Conservation (phyloP, 495 filamentous ascomycete species). For the Friedmanniomyces simplex region DNA sequence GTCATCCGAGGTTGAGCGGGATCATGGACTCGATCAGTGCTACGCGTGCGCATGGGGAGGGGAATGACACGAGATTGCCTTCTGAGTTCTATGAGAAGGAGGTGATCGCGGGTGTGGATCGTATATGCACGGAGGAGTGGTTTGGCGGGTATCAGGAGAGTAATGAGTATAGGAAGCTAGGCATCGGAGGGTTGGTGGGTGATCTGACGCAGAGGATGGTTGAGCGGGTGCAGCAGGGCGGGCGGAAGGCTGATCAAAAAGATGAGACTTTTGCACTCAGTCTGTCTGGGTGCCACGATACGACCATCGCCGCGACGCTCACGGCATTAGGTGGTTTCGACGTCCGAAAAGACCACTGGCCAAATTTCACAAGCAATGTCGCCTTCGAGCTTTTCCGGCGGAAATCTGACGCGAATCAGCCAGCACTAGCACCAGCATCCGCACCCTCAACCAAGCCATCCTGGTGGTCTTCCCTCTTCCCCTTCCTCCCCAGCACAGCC, state of each 20-base stretch:
- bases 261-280: slow-evolving; percentile 59
- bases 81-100: slow-evolving; percentile 78
- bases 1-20: slow-evolving; percentile 71
- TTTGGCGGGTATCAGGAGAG: slow-evolving; percentile 77
- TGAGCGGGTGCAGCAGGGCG: background rate
- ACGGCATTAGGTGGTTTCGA: slow-evolving; percentile 65
- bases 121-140: slow-evolving; percentile 85
- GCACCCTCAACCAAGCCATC: background rate
- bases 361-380: slow-evolving; percentile 82
- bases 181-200: slow-evolving; percentile 73
- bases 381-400: slow-evolving; percentile 77
- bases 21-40: slow-evolving; percentile 92
- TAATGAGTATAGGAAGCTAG: slow-evolving; percentile 71
- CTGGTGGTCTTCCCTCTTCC: slow-evolving; percentile 42
- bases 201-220: slow-evolving; percentile 83
- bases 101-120: slow-evolving; percentile 58
- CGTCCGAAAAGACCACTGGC: slow-evolving; percentile 51
- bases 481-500: slow-evolving; percentile 8
- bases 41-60: slow-evolving; percentile 67
- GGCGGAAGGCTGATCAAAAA: slow-evolving; percentile 23
- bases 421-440: slow-evolving; percentile 13
- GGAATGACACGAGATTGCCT: slow-evolving; percentile 58
- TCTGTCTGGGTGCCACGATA: slow-evolving; percentile 87
- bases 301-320: slow-evolving; percentile 72
- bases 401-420: background rate